Conservation (phyloP, 495 filamentous ascomycete genomes). For the Xylaria sp. region DNA sequence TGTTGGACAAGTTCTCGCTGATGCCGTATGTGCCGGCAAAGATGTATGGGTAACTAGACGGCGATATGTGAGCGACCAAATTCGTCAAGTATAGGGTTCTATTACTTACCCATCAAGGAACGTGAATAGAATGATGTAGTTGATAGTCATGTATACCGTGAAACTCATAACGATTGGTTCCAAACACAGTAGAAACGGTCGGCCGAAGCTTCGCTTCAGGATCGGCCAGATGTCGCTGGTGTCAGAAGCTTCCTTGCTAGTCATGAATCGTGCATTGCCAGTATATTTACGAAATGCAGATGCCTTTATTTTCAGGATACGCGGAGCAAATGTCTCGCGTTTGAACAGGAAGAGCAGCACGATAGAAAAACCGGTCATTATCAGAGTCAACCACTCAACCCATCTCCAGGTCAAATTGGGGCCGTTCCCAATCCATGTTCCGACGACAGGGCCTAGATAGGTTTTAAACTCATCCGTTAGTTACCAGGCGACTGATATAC, state of each 20-base stretch:
- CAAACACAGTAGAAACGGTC: slow-evolving; percentile 70
- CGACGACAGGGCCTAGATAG: slow-evolving; percentile 52
- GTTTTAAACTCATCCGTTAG: slow-evolving; percentile 10
- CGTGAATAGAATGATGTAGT: slow-evolving; percentile 69
- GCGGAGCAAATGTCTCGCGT: slow-evolving; percentile 72
- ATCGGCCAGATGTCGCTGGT: slow-evolving; percentile 64
- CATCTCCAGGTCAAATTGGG: slow-evolving; percentile 66
- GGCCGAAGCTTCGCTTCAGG: slow-evolving; percentile 66
- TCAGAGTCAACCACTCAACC: slow-evolving; percentile 75
- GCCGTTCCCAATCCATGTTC: slow-evolving; percentile 74
- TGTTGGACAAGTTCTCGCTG: slow-evolving; percentile 58
- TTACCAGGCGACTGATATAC: background rate
- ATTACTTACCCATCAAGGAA: slow-evolving; percentile 53
- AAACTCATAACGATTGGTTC: slow-evolving; percentile 76
- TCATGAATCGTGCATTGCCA: slow-evolving; percentile 66
- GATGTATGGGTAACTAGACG: slow-evolving; percentile 63
- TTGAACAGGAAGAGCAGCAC: slow-evolving; percentile 65
- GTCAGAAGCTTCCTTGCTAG: slow-evolving; percentile 70
- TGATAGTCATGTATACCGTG: slow-evolving; percentile 62
- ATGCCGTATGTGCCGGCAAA: slow-evolving; percentile 62
- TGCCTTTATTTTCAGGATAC: slow-evolving; percentile 72
- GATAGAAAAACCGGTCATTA: slow-evolving; percentile 69
- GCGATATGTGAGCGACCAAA: background rate
- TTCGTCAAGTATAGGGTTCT: background rate
- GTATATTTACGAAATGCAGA: slow-evolving; percentile 66